Percentiles rank a stretch among this genome's conserved stretches.
phyloP scores from a whole-genome alignment of 805 yeast genomes.

The Saccharomycopsis synnaedendra region DNA sequence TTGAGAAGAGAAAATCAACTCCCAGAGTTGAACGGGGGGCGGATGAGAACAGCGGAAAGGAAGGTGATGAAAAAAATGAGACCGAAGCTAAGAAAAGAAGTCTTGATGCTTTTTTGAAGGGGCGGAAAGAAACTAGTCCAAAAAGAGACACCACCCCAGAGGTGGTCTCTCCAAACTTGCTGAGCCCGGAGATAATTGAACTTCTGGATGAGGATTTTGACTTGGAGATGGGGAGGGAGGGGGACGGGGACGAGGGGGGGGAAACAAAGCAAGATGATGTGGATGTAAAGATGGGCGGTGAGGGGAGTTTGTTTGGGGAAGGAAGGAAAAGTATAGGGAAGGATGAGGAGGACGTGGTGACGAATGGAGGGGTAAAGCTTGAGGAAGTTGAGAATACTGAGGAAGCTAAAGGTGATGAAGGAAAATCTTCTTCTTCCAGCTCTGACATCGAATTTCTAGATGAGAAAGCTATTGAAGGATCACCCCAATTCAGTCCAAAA shows the following conservation, averaged over 20 bases:
- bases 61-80: background rate
- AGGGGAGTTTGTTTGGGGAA: background rate
- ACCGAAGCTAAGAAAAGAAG: background rate
- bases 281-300: background rate
- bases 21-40: background rate
- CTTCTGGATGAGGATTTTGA: background rate
- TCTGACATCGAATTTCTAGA: too few species aligned
- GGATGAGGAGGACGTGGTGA: too few species aligned
- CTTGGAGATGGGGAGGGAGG: too few species aligned
- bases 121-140: background rate
- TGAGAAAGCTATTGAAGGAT: too few species aligned
- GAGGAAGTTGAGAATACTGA: constrained; percentile 19
- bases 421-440: too few species aligned
- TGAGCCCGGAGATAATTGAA: too few species aligned
- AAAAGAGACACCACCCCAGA: background rate
- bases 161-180: too few species aligned
- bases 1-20: too few species aligned
- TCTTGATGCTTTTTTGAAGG: background rate
- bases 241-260: background rate
- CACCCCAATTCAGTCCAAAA: too few species aligned
- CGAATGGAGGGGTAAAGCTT: too few species aligned
- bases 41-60: background rate
- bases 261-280: background rate
- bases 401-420: background rate
- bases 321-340: background rate